Percentiles rank a stretch among this genome's conserved stretches.
Conservation (phyloP, 2,329 filamentous ascomycete genomes). For the Cercospora sojina region DNA sequence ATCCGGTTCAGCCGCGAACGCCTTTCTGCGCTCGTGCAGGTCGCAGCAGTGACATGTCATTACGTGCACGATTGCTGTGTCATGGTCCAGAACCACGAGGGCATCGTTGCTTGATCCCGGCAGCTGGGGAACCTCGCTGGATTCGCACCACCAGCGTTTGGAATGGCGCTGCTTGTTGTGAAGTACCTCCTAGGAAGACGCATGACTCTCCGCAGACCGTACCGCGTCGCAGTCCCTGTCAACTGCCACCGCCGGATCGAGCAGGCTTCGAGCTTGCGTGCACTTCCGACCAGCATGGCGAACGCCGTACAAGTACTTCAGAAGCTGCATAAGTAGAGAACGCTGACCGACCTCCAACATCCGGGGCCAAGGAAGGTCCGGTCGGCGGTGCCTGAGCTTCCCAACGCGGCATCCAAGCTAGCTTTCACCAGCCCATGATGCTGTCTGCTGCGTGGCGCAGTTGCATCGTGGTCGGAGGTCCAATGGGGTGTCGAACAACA, state of each 20-base stretch:
- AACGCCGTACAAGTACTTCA: neutral
- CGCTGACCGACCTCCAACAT: neutral
- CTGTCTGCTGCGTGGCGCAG: neutral
- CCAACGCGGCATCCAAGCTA: neutral
- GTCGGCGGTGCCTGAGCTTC: neutral
- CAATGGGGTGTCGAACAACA: neutral
- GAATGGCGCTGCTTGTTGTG: neutral
- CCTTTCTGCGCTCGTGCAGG: neutral
- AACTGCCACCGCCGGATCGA: neutral
- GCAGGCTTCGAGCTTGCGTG: neutral
- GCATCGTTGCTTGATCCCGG: neutral
- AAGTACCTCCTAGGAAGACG: neutral
- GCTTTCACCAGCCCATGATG: neutral
- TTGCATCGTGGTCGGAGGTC: neutral
- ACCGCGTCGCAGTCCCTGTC: neutral
- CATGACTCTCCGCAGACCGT: neutral
- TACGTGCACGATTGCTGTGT: neutral
- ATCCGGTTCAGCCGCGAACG: neutral
- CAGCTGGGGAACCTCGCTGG: neutral
- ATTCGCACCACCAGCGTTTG: neutral
- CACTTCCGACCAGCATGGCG: neutral
- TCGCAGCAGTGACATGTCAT: neutral
- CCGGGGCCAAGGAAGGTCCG: neutral
- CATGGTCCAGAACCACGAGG: neutral
- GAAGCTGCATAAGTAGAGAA: neutral